Conservation (phyloP, 768 basidiomycete species). For the Cyclocybe aegerita region DNA sequence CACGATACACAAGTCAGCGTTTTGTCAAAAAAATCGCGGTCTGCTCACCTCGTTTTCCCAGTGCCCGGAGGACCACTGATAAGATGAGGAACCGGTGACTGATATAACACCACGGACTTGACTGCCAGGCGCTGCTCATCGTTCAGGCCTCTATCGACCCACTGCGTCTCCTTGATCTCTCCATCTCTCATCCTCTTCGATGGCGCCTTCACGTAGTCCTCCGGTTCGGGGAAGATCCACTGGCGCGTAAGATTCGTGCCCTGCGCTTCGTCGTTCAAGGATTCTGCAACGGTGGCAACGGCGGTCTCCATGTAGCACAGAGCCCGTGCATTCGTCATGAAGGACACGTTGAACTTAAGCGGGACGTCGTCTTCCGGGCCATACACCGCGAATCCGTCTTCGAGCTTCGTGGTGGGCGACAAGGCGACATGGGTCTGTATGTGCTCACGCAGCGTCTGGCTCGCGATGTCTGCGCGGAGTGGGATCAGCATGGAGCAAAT, state of each 20-base stretch:
- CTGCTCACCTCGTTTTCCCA: slow-evolving; percentile 46
- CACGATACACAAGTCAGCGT: neutral
- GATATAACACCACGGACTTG: slow-evolving; percentile 38
- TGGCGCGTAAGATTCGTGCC: slow-evolving; percentile 31
- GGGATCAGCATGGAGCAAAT: neutral
- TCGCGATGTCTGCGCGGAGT: slow-evolving; percentile 33
- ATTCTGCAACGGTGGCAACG: slow-evolving; percentile 23
- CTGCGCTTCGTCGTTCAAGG: slow-evolving; percentile 17
- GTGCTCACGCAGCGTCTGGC: slow-evolving; percentile 38
- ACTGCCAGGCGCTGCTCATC: slow-evolving; percentile 45
- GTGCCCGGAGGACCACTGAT: slow-evolving; percentile 53
- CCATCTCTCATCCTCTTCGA: slow-evolving; percentile 18
- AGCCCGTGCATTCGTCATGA: slow-evolving; percentile 43
- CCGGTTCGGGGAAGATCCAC: slow-evolving; percentile 46
- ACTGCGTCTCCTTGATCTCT: slow-evolving; percentile 30
- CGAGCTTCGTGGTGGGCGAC: slow-evolving; percentile 17
- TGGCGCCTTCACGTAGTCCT: slow-evolving; percentile 25
- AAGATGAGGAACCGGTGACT: slow-evolving; percentile 46
- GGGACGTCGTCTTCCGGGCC: slow-evolving; percentile 36
- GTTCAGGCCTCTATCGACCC: slow-evolving; percentile 48
- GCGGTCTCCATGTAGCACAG: slow-evolving; percentile 44
- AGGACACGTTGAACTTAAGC: slow-evolving; percentile 46
- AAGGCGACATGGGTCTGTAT: slow-evolving; percentile 33
- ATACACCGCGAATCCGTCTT: slow-evolving; percentile 25
- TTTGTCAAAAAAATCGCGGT: neutral